A percentile compares a stretch with the other conserved stretches of the same genome.
phyloP scores from a whole-genome alignment of 140 eudicot species.

The Bidens hawaiensis region DNA sequence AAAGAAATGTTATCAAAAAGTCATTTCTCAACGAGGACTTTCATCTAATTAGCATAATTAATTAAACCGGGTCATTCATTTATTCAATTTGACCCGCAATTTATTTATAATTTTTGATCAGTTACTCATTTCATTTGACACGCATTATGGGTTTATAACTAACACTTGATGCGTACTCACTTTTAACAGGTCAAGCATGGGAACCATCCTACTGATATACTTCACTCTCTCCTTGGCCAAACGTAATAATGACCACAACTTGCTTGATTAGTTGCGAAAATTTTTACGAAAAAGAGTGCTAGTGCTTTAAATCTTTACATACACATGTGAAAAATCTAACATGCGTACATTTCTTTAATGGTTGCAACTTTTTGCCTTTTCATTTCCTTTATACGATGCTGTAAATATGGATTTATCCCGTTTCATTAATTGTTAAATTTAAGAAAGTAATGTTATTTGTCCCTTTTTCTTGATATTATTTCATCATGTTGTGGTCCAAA shows the following conservation, averaged over 20 bases:
- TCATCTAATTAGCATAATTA: too few species aligned
- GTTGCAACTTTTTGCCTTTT: not conserved
- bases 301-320: not conserved
- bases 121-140: not conserved
- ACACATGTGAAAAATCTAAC: not conserved
- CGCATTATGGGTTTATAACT: not conserved
- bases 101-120: not conserved
- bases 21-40: not conserved
- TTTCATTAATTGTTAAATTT: not conserved
- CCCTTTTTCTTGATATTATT: not conserved
- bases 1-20: not conserved
- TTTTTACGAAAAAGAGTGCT: not conserved
- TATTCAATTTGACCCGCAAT: too few species aligned
- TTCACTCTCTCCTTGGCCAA: slow-evolving; percentile 39
- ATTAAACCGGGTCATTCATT: not conserved
- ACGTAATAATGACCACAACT: not conserved
- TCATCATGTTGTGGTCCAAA: not conserved
- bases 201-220: slow-evolving; percentile 64
- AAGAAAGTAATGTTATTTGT: not conserved
- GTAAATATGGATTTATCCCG: not conserved
- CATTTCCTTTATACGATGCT: not conserved
- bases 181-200: slow-evolving; percentile 76
- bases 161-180: not conserved
- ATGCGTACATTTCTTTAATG: not conserved
- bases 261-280: not conserved